phyloP scores from a whole-genome alignment of 75 land plant species.

The Larix kaempferi region DNA sequence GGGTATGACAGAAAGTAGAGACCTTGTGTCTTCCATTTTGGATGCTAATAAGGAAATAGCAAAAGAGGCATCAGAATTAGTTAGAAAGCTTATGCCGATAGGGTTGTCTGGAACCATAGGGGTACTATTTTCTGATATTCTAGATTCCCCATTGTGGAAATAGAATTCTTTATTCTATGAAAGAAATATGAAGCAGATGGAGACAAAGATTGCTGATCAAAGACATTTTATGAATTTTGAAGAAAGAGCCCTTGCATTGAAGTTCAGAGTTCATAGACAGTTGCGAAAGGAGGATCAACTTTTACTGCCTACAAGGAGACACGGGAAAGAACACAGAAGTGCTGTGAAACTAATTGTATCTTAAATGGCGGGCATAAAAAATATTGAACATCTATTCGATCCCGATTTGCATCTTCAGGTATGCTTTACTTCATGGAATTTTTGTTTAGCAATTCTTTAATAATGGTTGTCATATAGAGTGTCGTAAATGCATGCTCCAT shows the following conservation, averaged over 20 bases:
- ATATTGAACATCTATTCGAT: slow-evolving; percentile 32
- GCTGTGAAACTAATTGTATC: slow-evolving; percentile 21
- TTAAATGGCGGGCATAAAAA: slow-evolving; percentile 28
- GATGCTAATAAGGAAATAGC: slow-evolving; percentile 37
- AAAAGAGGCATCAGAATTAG: slow-evolving; percentile 18
- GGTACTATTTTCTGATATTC: slow-evolving; percentile 3
- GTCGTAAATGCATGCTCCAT: not conserved
- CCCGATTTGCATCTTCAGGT: slow-evolving; percentile 42
- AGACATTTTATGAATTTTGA: slow-evolving; percentile 40
- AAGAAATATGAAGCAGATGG: slow-evolving; percentile 17
- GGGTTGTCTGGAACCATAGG: not conserved
- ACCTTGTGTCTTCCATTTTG: slow-evolving; percentile 17
- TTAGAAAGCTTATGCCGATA: slow-evolving; percentile 8
- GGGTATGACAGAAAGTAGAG: not conserved
- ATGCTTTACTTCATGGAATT: not conserved
- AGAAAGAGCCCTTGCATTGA: slow-evolving; percentile 53
- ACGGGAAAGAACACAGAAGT: slow-evolving; percentile 44
- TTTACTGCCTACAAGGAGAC: slow-evolving; percentile 28
- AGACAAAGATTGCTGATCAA: slow-evolving; percentile 36
- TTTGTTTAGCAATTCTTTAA: not conserved
- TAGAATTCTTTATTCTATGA: slow-evolving; percentile 11
- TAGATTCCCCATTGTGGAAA: slow-evolving; percentile 14
- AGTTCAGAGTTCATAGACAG: slow-evolving; percentile 48
- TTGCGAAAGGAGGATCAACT: slow-evolving; percentile 64
- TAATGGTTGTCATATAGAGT: too few relatives aligned